phyloP scores from a whole-genome alignment of 306 rosid species.

The Betula pendula region DNA sequence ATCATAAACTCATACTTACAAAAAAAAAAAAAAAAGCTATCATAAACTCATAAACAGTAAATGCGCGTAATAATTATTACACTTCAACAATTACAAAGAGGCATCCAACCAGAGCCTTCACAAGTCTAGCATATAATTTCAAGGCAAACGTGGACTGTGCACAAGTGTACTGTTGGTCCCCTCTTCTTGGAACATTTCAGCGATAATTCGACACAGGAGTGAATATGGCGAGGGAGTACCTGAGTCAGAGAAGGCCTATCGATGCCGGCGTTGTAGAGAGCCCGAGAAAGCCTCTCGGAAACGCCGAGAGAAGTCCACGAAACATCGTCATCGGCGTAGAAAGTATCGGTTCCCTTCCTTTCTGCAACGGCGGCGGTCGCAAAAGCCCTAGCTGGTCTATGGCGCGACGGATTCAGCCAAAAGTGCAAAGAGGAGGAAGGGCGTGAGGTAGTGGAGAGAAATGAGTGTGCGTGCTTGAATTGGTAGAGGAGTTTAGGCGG shows the following conservation, averaged over 20 bases:
- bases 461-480: constrained; percentile 36
- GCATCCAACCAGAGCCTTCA: not conserved
- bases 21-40: too few species aligned
- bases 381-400: constrained; percentile 34
- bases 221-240: constrained; percentile 34
- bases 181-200: not conserved
- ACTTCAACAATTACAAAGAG: not conserved
- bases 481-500: constrained; percentile 51
- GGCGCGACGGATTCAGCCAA: constrained; percentile 31
- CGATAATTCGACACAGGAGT: not conserved
- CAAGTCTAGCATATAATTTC: not conserved
- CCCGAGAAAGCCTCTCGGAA: constrained; percentile 71
- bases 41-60: not conserved
- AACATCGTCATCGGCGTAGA: constrained; percentile 71
- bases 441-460: constrained; percentile 30
- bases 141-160: not conserved
- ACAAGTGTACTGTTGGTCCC: not conserved
- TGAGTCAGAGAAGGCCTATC: constrained; percentile 79
- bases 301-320: constrained; percentile 77
- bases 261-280: constrained; percentile 67
- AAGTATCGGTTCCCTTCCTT: constrained; percentile 60
- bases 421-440: constrained; percentile 31
- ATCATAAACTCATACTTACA: not conserved
- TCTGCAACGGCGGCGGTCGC: constrained; percentile 36
- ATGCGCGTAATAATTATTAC: not conserved